Conservation (phyloP, 139 green algal genomes). For the Chlorella sp. region DNA sequence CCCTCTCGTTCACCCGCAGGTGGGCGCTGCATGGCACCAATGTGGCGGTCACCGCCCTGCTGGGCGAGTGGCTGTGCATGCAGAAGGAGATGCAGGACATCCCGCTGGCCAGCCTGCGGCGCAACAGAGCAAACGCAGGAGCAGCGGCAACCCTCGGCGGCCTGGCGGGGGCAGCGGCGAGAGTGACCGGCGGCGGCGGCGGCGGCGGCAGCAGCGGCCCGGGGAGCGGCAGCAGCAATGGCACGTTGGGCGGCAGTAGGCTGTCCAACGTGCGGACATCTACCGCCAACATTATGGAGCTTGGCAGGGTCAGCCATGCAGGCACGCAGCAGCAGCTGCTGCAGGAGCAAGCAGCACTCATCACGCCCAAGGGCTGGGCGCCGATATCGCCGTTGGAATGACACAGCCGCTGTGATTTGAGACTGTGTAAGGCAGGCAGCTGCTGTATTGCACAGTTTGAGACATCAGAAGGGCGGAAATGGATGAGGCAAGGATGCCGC, state of each 20-base stretch:
- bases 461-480: no score
- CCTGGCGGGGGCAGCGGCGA: neutral
- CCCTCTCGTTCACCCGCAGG: conserved; percentile 51
- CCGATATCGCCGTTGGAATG: no score
- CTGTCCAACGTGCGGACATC: no score
- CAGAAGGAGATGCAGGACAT: conserved; percentile 93
- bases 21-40: conserved; percentile 73
- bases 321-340: neutral
- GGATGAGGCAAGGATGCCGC: no score
- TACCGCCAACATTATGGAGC: no score
- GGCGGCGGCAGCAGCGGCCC: neutral
- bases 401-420: no score
- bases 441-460: no score
- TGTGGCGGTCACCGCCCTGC: conserved; percentile 78
- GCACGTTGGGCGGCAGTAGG: neutral
- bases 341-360: no score
- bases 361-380: no score
- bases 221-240: neutral
- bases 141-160: neutral
- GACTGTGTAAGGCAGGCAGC: no score
- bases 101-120: conserved; percentile 63
- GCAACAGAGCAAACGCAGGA: neutral
- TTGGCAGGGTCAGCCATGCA: no score
- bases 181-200: neutral
- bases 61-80: conserved; percentile 94